A percentile compares a stretch with the other conserved stretches of the same genome.
These are phyloP conservation scores for Apiospora sp. DNA, from an alignment of 2,329 filamentous ascomycete genomes.

Conservation along the genomic window DNA sequence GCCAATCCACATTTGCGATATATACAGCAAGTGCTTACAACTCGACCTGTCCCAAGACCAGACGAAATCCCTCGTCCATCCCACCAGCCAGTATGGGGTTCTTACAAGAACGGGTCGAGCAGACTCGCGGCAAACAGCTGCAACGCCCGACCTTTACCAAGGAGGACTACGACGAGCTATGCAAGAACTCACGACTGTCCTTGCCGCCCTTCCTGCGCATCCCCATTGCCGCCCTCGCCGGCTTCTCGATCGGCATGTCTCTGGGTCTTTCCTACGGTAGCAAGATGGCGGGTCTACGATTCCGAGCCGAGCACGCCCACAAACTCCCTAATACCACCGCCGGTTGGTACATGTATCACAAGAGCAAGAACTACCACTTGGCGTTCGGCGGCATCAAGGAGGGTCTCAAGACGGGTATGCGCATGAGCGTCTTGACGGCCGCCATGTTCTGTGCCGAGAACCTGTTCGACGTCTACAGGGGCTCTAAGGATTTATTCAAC, in stretches of 20 bases:
- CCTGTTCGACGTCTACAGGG: conserved; percentile 78
- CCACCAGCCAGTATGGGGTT: conserved; percentile 14
- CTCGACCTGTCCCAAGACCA: not conserved
- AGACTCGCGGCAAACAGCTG: conserved; percentile 1
- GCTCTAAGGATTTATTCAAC: conserved; percentile 77
- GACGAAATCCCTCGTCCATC: conserved; percentile 1
- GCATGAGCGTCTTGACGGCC: conserved; percentile 75
- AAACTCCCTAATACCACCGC: conserved; percentile 82
- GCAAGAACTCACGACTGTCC: conserved; percentile 60
- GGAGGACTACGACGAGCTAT: conserved; percentile 44
- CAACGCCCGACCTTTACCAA: conserved; percentile 31
- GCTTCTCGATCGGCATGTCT: conserved; percentile 72
- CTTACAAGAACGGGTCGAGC: conserved; percentile 12
- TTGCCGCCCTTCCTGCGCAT: conserved; percentile 72
- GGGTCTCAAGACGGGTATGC: conserved; percentile 76
- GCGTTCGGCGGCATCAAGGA: conserved; percentile 81
- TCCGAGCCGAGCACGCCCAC: conserved; percentile 96
- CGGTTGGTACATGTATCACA: conserved; percentile 99
- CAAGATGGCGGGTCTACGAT: conserved; percentile 78
- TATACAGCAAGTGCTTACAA: conserved; percentile 7
- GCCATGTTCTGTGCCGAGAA: conserved; percentile 86
- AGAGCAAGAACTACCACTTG: conserved; percentile 93
- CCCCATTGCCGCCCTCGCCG: conserved; percentile 67
- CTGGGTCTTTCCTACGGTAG: conserved; percentile 78
- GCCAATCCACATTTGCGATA: conserved; percentile 9